A percentile compares a stretch with the other conserved stretches of the same genome.
Conservation (phyloP, 2,329 filamentous ascomycete species). For the Phoma herbarum region DNA sequence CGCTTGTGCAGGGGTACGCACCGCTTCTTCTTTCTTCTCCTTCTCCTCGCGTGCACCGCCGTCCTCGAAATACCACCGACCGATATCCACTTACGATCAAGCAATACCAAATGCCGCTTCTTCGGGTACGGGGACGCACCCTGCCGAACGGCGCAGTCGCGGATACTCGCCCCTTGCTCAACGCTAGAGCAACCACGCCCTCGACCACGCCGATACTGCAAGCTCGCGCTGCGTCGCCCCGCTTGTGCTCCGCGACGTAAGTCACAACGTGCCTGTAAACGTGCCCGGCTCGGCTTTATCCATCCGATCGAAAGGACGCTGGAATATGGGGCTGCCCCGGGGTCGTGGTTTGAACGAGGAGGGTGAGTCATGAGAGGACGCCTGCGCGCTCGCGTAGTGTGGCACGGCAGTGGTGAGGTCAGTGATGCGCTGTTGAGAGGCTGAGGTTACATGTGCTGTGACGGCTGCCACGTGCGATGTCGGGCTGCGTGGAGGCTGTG, state of each 20-base stretch:
- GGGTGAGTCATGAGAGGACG: conserved; percentile 3
- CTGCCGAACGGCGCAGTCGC: not conserved
- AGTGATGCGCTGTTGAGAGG: not conserved
- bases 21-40: not conserved
- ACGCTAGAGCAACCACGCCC: conserved; percentile 3
- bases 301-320: conserved; percentile 8
- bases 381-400: not conserved
- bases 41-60: not conserved
- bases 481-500: not conserved
- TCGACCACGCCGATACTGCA: not conserved
- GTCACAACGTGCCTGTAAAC: not conserved
- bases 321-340: conserved; percentile 1
- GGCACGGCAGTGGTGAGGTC: not conserved
- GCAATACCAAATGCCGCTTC: not conserved
- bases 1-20: not conserved
- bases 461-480: not conserved
- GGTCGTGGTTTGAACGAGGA: not conserved
- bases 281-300: conserved; percentile 5
- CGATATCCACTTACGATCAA: not conserved
- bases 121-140: not conserved
- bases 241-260: not conserved
- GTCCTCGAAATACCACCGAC: not conserved
- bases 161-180: conserved; percentile 4
- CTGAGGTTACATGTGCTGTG: not conserved
- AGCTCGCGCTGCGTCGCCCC: not conserved